Evolutionary conservation across 306 rosid genomes (phyloP).

Genomic region (Geum urbanum): DNA sequence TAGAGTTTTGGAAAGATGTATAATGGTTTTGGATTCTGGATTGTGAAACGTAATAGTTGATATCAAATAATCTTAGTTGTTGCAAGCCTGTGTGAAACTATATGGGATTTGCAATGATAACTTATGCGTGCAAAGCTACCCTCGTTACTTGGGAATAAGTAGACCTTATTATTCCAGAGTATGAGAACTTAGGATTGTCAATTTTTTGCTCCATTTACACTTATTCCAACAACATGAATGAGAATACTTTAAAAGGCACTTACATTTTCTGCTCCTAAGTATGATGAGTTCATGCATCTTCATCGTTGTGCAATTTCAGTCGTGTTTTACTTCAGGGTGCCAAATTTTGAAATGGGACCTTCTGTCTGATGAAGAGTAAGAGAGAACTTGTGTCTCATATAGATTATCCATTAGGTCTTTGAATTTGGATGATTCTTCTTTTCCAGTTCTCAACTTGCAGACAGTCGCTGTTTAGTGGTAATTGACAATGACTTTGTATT

Average conservation of each 20-base stretch:
- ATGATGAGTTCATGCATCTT: conserved; percentile 39
- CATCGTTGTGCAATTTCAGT: not conserved
- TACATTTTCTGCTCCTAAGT: conserved; percentile 12
- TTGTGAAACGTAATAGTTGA: not conserved
- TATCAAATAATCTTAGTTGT: not conserved
- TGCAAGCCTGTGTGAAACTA: not conserved
- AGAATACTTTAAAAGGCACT: conserved; percentile 32
- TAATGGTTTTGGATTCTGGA: not conserved
- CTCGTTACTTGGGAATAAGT: not conserved
- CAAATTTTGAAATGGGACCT: not conserved
- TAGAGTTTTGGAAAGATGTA: not conserved
- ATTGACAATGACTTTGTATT: conserved; percentile 23
- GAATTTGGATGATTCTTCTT: conserved; percentile 21
- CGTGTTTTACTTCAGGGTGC: not conserved
- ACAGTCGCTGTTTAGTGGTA: conserved; percentile 14
- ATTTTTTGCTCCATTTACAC: not conserved
- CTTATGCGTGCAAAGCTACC: not conserved
- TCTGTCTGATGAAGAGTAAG: not conserved
- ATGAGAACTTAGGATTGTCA: conserved; percentile 4
- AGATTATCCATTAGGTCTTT: not conserved
- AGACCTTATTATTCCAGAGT: not conserved
- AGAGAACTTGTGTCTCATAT: not conserved
- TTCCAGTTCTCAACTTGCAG: conserved; percentile 6
- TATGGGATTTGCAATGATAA: not conserved
- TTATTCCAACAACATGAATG: conserved; percentile 20